phyloP scores from a whole-genome alignment of 345 rosid species.

The Arabis hirsuta region DNA sequence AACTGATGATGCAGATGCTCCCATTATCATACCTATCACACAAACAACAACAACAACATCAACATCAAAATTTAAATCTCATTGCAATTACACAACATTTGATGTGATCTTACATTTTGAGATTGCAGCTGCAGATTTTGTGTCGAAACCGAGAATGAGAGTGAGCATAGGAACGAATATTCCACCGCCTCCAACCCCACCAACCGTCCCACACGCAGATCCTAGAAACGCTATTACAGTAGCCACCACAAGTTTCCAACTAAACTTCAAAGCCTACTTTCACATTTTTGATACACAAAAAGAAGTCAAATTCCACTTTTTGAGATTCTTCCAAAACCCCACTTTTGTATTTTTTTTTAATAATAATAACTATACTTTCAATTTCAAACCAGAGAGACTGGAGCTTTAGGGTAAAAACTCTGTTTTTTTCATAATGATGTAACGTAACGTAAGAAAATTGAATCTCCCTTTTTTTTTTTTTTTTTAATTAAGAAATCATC shows the following conservation, averaged over 20 bases:
- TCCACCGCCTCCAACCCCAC: slow-evolving; percentile 98
- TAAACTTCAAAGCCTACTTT: slow-evolving; percentile 64
- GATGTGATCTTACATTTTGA: slow-evolving; percentile 67
- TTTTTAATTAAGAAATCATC: not conserved
- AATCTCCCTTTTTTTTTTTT: not conserved
- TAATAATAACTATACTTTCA: too few relatives aligned
- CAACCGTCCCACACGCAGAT: slow-evolving; percentile 93
- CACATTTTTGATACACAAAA: slow-evolving; percentile 15
- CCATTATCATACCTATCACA: slow-evolving; percentile 95
- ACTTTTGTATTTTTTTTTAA: too few relatives aligned
- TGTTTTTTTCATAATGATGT: not conserved
- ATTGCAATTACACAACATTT: not conserved
- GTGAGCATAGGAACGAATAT: slow-evolving; percentile 98
- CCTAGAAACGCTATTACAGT: slow-evolving; percentile 87
- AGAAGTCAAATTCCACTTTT: slow-evolving; percentile 4
- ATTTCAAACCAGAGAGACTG: too few relatives aligned
- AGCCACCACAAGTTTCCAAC: slow-evolving; percentile 70
- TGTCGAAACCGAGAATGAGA: slow-evolving; percentile 82
- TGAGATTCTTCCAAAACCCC: slow-evolving; percentile 1
- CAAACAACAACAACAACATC: not conserved
- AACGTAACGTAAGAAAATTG: not conserved
- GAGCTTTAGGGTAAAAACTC: slow-evolving; percentile 2
- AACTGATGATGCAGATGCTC: slow-evolving; percentile 89
- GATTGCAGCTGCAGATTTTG: slow-evolving; percentile 96
- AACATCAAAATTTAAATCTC: not conserved